A percentile compares a stretch with the other conserved stretches of the same genome.
Conservation (phyloP, 2,329 filamentous ascomycete species). For the Kalaharituber pfeilii region DNA sequence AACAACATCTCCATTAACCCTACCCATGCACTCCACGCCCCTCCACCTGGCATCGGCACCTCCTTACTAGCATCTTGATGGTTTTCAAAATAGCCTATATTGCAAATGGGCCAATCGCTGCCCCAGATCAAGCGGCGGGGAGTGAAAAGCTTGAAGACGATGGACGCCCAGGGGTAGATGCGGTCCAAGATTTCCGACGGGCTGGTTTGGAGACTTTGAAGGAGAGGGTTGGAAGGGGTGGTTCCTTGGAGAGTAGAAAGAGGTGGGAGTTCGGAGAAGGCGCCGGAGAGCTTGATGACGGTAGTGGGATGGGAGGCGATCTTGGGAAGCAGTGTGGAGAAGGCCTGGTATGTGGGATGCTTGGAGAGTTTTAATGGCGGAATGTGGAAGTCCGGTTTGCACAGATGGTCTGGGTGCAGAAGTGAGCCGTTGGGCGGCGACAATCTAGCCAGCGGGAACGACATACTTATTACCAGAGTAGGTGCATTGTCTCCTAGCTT, state of each 20-base stretch:
- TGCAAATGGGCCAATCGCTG: slow-evolving; percentile 87
- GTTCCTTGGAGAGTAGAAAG: slow-evolving; percentile 25
- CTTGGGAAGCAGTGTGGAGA: slow-evolving; percentile 49
- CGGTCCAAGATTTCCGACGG: slow-evolving; percentile 43
- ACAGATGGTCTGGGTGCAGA: slow-evolving; percentile 53
- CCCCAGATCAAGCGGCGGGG: slow-evolving; percentile 66
- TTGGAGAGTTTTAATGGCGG: slow-evolving; percentile 34
- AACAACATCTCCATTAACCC: slow-evolving; percentile 51
- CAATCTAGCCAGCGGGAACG: not conserved
- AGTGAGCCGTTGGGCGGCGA: not conserved
- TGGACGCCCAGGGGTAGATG: slow-evolving; percentile 52
- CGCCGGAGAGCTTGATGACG: slow-evolving; percentile 88
- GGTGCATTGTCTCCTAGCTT: slow-evolving; percentile 39
- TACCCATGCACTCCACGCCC: slow-evolving; percentile 61
- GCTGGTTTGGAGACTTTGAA: slow-evolving; percentile 16
- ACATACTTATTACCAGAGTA: slow-evolving; percentile 52
- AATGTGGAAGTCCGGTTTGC: slow-evolving; percentile 63
- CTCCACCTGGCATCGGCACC: slow-evolving; percentile 31
- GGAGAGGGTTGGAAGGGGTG: not conserved
- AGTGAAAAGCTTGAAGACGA: slow-evolving; percentile 56
- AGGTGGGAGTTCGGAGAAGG: slow-evolving; percentile 55
- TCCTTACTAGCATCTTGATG: slow-evolving; percentile 19
- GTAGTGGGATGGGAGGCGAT: slow-evolving; percentile 47
- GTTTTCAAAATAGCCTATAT: slow-evolving; percentile 35
- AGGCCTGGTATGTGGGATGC: slow-evolving; percentile 45